Evolutionary conservation across 2,329 filamentous ascomycete species (phyloP), one percentile per base, ranked within the genome.

Genomic region (Clarireedia hainanense): DNA sequence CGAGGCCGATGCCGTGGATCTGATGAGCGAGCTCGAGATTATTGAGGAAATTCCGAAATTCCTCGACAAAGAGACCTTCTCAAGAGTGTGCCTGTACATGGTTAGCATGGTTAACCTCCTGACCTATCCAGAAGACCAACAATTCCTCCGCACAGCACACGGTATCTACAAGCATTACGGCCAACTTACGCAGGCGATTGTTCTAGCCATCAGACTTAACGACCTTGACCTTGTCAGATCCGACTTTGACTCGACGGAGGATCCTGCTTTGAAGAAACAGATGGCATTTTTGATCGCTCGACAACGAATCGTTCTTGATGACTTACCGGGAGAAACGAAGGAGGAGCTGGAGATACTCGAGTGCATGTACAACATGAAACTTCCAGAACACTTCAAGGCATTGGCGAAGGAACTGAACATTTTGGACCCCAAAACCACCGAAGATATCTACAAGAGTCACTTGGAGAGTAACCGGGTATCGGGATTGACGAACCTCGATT

Each of bases 361-460:
- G 60, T 94, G 89, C 64, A 73, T 96, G 55, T 89, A 89, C 70
- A 99, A 97, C 73, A 84, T 87, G 17, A 89, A 88, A 67, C 75
- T 99, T 56, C 85, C 91, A 1, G 89, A 95, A 61, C 87, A 97
- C 72, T 99, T 96, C 80, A 95, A 95, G 73, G 83, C 88, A 5
- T 77, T 99, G 34, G 95, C 86, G 57, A 96, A 96, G 74, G 94
- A 99, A 71, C 80, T 99, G 53, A 97, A 99, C 72, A 92, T 99
- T 52, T 77, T 97, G 43, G 94, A 99, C 61, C 94, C 94, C 37
- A 97, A 96, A 76, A 89, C 89, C 45, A 95, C 92, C 0, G 94
- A 99, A 70, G 95, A 99, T 67, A 99, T 99, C 66, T 99, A 99
- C 81, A 99, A 99, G 78, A 96, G 91, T 68, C 94, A 99, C 72